Evolutionary conservation across 169 alveolate species (phyloP), one percentile per base, ranked within the genome.

Genomic region (Plasmodium gonderi): DNA sequence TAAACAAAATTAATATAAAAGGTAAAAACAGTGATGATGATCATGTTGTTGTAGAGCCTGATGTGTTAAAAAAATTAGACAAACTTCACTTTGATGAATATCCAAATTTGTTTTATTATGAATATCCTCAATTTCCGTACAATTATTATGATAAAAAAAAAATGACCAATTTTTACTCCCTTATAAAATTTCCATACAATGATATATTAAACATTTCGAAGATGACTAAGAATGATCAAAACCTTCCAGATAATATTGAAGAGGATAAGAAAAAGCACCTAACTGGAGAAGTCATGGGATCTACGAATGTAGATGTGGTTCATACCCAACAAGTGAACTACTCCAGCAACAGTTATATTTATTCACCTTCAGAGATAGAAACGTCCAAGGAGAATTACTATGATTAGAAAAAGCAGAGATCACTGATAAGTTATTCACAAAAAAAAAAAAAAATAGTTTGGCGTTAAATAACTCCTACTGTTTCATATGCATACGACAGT

Each of bases 321-420:
- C 20, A 29, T 68, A 47, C 8, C 1, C 31, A 64, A 67, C 23
- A 64, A 26, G 54, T 83, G 17, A 76, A 47, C 31, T 89, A 76
- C 26, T 40, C 90, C 12, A 64, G 83, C 31, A 36, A 77, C 23
- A 76, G 42, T 44, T 89, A 76, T 60, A 31, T 89, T 42, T 89
- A 89, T 77, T 77, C 93, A 17, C 93, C 93, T 3, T 89, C 90
- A 17, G 93, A 89, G 79, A 89, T 89, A 85, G 93, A 89, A 65
- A 89, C 93, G 12, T 89, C 93, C 1, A 89, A 89, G 51, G 93
- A 89, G 49, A 89, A 89, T 23, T 77, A 89, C 79, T 44, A 42
- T 20, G 47, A 77, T 65, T 44, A 54, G 67, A 44, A 17, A 49
- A 12, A 29, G 7, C 5, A 33, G 67, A 31, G 0, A 40, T 60